Evolutionary conservation across 1,284 basidiomycete genomes (phyloP), one percentile per base, ranked within the genome.

Genomic region (Ganoderma sinense): DNA sequence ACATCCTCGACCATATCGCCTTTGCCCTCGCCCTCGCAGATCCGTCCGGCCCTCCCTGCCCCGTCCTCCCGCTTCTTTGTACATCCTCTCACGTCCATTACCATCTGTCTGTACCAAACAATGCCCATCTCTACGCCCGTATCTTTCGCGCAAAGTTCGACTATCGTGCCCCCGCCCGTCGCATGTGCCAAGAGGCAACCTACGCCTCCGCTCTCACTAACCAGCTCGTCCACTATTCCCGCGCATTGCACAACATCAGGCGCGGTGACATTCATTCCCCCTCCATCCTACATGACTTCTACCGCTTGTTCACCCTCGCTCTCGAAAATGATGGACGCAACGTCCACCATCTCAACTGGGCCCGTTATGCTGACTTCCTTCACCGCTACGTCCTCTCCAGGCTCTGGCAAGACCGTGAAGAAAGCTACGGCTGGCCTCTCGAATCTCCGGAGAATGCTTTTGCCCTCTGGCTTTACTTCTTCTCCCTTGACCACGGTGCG

Each of bases 261-360:
- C 58, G 74, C 7, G 80, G 78, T 18, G 79, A 86, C 71, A 78
- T 87, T 61, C 72, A 79, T 61, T 69, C 77, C 7, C 71, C 75
- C 6, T 65, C 68, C 41, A 75, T 86, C 4, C 70, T 79, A 23
- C 58, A 82, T 82, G 80, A 91, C 61, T 79, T 93, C 16, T 88
- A 87, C 82, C 81, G 81, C 1, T 82, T 86, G 1, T 90, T 89
- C 71, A 75, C 91, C 55, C 88, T 95, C 85, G 78, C 92, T 73
- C 80, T 88, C 13, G 94, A 95, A 76, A 91, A 93, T 83, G 91
- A 95, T 77, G 93, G 91, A 29, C 88, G 87, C 80, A 95, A 95
- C 77, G 80, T 84, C 20, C 80, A 77, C 0, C 92, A 92, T 77
- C 73, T 74, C 45, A 81, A 86, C 55, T 82, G 81, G 62, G 90